Evolutionary conservation across 805 yeast genomes (phyloP).

Genomic region (Candida pini): DNA sequence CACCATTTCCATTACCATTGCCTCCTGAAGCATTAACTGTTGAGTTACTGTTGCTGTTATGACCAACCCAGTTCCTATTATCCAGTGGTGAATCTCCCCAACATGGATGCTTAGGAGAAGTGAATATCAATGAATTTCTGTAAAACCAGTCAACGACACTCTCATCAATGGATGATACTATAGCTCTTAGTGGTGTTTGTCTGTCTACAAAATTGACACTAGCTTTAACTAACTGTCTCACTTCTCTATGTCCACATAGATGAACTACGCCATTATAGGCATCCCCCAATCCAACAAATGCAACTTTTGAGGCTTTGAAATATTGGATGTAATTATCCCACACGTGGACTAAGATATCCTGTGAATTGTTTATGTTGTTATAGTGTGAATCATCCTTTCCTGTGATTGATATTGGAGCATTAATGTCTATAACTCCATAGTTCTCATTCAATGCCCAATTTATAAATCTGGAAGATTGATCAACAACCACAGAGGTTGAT

Average conservation of each 20-base stretch:
- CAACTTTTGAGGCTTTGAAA: constrained; percentile 63
- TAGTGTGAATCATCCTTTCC: constrained; percentile 45
- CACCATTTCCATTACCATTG: neutral
- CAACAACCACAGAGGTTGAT: constrained; percentile 66
- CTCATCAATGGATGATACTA: constrained; percentile 86
- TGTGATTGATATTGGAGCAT: constrained; percentile 57
- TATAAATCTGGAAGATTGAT: constrained; percentile 64
- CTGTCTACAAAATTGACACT: constrained; percentile 66
- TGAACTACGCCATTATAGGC: constrained; percentile 84
- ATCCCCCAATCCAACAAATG: constrained; percentile 85
- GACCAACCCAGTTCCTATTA: no score
- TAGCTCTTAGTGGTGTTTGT: constrained; percentile 60
- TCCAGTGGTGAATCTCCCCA: constrained; percentile 51
- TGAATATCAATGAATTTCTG: constrained; percentile 76
- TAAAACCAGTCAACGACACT: constrained; percentile 88
- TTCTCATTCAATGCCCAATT: constrained; percentile 56
- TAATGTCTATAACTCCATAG: constrained; percentile 80
- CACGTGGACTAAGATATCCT: constrained; percentile 68
- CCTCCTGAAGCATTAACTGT: neutral
- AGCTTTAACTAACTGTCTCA: constrained; percentile 58
- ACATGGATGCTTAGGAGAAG: constrained; percentile 67
- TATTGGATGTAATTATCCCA: constrained; percentile 91
- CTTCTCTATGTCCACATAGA: constrained; percentile 76
- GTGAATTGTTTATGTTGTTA: constrained; percentile 62
- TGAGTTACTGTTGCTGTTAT: no score